Evolutionary conservation across 148 eudicot genomes (phyloP).

Genomic region (Fagopyrum tataricum): DNA sequence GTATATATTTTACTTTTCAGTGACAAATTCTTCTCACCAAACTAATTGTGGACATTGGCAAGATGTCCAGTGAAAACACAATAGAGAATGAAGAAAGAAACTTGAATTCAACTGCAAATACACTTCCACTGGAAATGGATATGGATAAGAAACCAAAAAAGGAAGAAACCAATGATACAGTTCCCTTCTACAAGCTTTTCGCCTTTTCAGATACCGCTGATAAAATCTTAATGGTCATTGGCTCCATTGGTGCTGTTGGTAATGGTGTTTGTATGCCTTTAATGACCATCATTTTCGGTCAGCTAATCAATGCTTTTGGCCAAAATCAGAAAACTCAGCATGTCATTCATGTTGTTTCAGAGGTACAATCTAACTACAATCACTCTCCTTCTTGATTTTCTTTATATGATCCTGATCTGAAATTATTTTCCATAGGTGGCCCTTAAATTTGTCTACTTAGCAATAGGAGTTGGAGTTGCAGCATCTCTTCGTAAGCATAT

Average conservation of each 20-base stretch:
- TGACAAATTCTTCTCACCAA: background rate
- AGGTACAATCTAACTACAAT: slow-evolving; percentile 1
- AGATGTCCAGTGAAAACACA: background rate
- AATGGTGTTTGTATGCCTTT: slow-evolving; percentile 18
- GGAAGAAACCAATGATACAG: background rate
- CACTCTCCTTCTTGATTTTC: background rate
- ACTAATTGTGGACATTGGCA: background rate
- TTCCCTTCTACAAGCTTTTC: slow-evolving; percentile 19
- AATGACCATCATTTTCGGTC: slow-evolving; percentile 22
- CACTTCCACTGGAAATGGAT: slow-evolving; percentile 1
- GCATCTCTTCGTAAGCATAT: slow-evolving; percentile 32
- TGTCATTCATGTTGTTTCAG: slow-evolving; percentile 12
- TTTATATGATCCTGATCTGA: background rate
- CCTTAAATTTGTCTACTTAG: slow-evolving; percentile 31
- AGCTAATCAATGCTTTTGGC: slow-evolving; percentile 18
- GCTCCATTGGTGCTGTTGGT: slow-evolving; percentile 17
- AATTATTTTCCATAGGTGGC: slow-evolving; percentile 17
- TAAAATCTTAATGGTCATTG: slow-evolving; percentile 18
- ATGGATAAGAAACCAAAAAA: background rate
- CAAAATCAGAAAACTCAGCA: slow-evolving; percentile 10
- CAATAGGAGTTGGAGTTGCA: slow-evolving; percentile 27
- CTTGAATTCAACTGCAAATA: background rate
- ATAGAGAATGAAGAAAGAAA: background rate
- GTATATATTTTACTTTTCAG: background rate
- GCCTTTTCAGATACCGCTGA: slow-evolving; percentile 16